A percentile compares a stretch with the other conserved stretches of the same genome.
These are phyloP conservation scores for Paramecium sexaurelia DNA, from an alignment of 73 alveolate species.

Conservation along the genomic window DNA sequence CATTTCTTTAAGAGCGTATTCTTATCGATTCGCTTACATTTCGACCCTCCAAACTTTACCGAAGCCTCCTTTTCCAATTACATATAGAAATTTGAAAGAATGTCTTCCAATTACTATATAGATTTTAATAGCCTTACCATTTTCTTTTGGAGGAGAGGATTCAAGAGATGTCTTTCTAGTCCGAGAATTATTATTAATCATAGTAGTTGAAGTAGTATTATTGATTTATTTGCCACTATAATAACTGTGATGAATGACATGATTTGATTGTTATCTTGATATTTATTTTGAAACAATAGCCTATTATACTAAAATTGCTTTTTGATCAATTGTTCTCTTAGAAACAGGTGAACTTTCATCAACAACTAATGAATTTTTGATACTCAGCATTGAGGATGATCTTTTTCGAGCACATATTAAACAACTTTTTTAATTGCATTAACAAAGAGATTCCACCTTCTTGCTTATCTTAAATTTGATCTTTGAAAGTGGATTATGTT, in stretches of 20 bases:
- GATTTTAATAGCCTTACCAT: background rate
- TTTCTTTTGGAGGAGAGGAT: background rate
- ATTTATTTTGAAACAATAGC: constrained; percentile 32
- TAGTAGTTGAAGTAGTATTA: constrained; percentile 27
- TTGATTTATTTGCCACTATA: constrained; percentile 35
- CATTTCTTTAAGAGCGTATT: constrained; percentile 40
- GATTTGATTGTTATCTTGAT: constrained; percentile 31
- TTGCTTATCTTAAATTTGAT: constrained; percentile 1
- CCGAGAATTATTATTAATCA: constrained; percentile 11
- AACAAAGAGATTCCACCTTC: constrained; percentile 42
- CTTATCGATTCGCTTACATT: constrained; percentile 33
- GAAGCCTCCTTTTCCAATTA: constrained; percentile 39
- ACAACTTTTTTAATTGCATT: constrained; percentile 46
- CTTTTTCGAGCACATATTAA: constrained; percentile 39
- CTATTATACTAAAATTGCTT: background rate
- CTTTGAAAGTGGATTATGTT: background rate
- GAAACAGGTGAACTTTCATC: constrained; percentile 43
- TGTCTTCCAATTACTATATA: constrained; percentile 29
- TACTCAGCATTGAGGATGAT: constrained; percentile 25
- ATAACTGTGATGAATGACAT: background rate
- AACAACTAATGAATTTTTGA: constrained; percentile 13
- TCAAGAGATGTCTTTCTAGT: constrained; percentile 3
- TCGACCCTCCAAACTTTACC: constrained; percentile 51
- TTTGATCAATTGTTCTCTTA: constrained; percentile 9
- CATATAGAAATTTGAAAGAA: constrained; percentile 41